Evolutionary conservation across 2,329 filamentous ascomycete genomes (phyloP), one percentile per base, ranked within the genome.

Genomic region (Zasmidium citrigriseum): DNA sequence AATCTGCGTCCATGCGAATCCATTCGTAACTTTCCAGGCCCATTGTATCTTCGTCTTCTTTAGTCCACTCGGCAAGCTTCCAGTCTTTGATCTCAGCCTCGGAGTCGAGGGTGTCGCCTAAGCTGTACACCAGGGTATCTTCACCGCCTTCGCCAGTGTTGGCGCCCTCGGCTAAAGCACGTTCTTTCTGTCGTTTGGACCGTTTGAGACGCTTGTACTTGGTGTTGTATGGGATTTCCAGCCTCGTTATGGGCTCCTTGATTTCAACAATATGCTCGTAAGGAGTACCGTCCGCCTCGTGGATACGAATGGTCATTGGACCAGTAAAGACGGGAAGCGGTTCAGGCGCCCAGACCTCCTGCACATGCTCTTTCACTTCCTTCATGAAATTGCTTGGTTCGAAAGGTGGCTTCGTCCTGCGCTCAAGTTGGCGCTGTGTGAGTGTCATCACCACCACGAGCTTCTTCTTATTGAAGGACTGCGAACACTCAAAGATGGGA

Each of bases 231-330:
- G 93, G 93, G 60, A 99, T 97, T 62, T 97, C 93, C 59, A 98
- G 90, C 71, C 89, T 91, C 2, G 89, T 90, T 14, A 86, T 84
- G 24, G 89, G 88, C 66, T 97, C 92, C 60, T 92, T 92, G 71
- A 99, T 96, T 68, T 97, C 91, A 27, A 98, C 88, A 62, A 97
- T 97, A 71, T 99, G 95, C 72, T 99, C 95, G 70, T 99, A 99
- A 2, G 95, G 95, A 0, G 95, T 98, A 10, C 95, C 95, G 70
- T 99, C 96, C 22, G 95, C 95, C 78, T 99, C 95, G 76, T 99
- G 95, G 62, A 99, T 97, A 27, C 95, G 84, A 63, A 99, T 93
- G 0, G 95, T 99, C 90, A 99, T 96, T 0, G 95, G 93, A 0
- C 95, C 95, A 0, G 92, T 95, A 69, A 98, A 98, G 1, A 91